Conservation (phyloP, 1,284 basidiomycete genomes). For the Austroboletus rostrupii region DNA sequence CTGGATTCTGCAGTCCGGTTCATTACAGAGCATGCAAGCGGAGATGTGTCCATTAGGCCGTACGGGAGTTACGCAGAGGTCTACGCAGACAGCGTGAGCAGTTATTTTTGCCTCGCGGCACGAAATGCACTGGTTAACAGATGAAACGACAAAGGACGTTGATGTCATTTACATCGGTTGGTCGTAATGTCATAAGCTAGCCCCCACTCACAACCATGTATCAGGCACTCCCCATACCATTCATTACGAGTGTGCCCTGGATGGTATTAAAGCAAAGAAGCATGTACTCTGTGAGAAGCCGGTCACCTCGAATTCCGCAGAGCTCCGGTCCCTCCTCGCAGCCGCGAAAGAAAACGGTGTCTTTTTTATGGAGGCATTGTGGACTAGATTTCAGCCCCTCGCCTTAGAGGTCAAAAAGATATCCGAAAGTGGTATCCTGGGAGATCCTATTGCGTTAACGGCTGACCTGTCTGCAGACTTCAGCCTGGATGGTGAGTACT, state of each 20-base stretch:
- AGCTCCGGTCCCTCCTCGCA: constrained; percentile 62
- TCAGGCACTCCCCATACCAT: constrained; percentile 81
- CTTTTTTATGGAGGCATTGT: constrained; percentile 89
- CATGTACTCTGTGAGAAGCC: constrained; percentile 87
- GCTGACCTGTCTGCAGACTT: constrained; percentile 77
- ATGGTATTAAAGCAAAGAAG: constrained; percentile 77
- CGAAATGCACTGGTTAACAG: constrained; percentile 7
- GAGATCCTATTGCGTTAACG: constrained; percentile 59
- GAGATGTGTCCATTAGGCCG: constrained; percentile 55
- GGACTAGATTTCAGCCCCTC: constrained; percentile 78
- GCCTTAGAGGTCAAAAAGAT: constrained; percentile 62
- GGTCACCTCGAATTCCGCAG: constrained; percentile 61
- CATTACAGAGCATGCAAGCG: constrained; percentile 49
- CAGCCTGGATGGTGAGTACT: constrained; percentile 65
- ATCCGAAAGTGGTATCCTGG: constrained; percentile 57
- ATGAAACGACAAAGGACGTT: constrained; percentile 50
- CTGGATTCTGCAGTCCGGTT: constrained; percentile 70
- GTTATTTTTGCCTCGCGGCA: not conserved
- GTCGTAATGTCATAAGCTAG: constrained; percentile 13
- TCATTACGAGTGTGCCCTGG: constrained; percentile 78
- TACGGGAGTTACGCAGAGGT: constrained; percentile 80
- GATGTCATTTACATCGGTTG: constrained; percentile 78
- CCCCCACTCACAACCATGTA: constrained; percentile 7
- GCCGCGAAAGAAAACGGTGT: constrained; percentile 74
- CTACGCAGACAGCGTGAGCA: constrained; percentile 60